phyloP scores from a whole-genome alignment of 345 rosid genomes.

The Garcia nutans region DNA sequence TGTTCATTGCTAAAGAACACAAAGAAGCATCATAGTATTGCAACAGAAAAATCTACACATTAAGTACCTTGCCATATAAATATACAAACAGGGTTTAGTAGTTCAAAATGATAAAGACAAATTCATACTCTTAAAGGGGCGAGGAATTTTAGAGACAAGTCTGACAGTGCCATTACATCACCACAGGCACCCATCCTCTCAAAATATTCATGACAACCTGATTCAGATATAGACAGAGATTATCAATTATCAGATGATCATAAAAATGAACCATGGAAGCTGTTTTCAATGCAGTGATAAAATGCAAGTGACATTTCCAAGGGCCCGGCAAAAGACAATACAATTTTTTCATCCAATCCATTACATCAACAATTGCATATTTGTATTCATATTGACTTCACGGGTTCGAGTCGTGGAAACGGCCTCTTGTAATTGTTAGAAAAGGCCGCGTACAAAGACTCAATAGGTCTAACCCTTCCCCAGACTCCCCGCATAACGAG shows the following conservation, averaged over 20 bases:
- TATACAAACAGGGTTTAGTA: background rate
- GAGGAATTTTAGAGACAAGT: conserved; percentile 73
- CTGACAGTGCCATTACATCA: conserved; percentile 67
- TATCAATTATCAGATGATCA: background rate
- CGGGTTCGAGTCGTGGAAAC: no score
- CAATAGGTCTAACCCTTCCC: no score
- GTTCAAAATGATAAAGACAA: conserved; percentile 8
- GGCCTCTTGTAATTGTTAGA: no score
- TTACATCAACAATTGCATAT: background rate
- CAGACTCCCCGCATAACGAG: no score
- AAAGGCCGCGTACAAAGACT: no score
- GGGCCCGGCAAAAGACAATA: background rate
- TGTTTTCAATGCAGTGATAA: background rate
- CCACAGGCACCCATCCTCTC: conserved; percentile 67
- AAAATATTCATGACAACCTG: conserved; percentile 79
- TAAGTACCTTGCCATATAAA: background rate
- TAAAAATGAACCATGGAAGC: background rate
- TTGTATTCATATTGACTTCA: background rate
- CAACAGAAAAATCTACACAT: background rate
- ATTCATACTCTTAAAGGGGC: conserved; percentile 62
- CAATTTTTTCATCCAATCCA: background rate
- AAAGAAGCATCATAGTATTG: background rate
- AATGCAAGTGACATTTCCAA: background rate
- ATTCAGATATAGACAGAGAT: conserved; percentile 2
- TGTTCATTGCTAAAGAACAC: background rate